A percentile compares a stretch with the other conserved stretches of the same genome.
These are phyloP conservation scores for Monilinia fructicola DNA, from an alignment of 2,329 filamentous ascomycete species.

Conservation along the genomic window DNA sequence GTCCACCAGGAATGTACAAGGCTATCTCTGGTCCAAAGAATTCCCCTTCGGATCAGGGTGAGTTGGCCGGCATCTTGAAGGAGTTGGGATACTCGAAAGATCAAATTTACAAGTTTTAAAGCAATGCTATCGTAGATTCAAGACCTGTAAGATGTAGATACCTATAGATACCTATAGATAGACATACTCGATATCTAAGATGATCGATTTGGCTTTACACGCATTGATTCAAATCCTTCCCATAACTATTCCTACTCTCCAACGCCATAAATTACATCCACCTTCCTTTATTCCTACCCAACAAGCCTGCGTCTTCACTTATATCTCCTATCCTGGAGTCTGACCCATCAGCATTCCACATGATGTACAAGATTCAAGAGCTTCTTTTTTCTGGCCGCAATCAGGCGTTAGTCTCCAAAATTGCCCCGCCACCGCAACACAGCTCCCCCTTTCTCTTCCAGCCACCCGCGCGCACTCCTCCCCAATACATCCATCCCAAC, in stretches of 20 bases:
- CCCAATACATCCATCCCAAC: constrained; percentile 38
- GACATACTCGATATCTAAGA: not conserved
- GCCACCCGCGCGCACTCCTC: constrained; percentile 34
- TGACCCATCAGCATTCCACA: not conserved
- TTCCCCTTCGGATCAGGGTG: constrained; percentile 91
- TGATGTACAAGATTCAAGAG: not conserved
- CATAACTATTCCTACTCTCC: not conserved
- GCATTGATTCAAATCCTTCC: not conserved
- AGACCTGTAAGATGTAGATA: constrained; percentile 22
- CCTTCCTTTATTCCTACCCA: too few relatives aligned
- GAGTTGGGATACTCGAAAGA: constrained; percentile 83
- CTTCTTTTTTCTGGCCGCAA: not conserved
- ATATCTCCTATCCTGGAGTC: not conserved
- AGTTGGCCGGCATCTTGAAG: constrained; percentile 74
- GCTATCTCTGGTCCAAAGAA: constrained; percentile 86
- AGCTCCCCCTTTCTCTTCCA: too few relatives aligned
- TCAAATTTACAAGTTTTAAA: constrained; percentile 93
- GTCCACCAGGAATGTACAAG: constrained; percentile 90
- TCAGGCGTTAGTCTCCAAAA: too few relatives aligned
- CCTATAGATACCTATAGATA: constrained; percentile 19
- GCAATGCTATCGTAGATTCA: not conserved
- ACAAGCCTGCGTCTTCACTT: too few relatives aligned
- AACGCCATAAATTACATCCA: too few relatives aligned
- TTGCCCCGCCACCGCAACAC: too few relatives aligned
- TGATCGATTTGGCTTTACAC: not conserved